Conservation (phyloP, 2,329 filamentous ascomycete species). For the Aurifilum marmelostoma region DNA sequence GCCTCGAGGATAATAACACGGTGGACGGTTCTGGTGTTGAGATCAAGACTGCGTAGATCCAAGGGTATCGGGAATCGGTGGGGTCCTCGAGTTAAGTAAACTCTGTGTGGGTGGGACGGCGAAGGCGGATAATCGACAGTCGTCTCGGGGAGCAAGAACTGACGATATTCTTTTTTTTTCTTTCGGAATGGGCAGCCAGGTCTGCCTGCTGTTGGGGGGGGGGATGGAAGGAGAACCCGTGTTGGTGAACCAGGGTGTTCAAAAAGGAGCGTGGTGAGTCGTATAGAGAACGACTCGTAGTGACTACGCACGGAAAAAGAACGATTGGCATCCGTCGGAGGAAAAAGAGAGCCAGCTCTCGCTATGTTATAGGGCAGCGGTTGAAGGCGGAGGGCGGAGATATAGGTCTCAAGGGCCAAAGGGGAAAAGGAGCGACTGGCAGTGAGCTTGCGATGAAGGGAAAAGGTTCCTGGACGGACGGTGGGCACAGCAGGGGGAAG, state of each 20-base stretch:
- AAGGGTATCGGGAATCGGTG: slow-evolving; percentile 30
- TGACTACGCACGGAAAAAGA: slow-evolving; percentile 31
- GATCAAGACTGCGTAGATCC: slow-evolving; percentile 45
- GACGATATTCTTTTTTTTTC: slow-evolving; percentile 4
- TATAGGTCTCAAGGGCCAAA: slow-evolving; percentile 37
- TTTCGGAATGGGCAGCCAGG: slow-evolving; percentile 33
- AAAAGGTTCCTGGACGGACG: slow-evolving; percentile 37
- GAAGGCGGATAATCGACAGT: slow-evolving; percentile 43
- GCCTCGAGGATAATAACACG: slow-evolving; percentile 29
- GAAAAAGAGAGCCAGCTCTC: slow-evolving; percentile 61
- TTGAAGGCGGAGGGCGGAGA: slow-evolving; percentile 46
- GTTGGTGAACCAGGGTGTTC: slow-evolving; percentile 29
- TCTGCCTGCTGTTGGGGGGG: slow-evolving; percentile 31
- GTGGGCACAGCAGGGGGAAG: slow-evolving; percentile 45
- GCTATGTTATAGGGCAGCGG: slow-evolving; percentile 50
- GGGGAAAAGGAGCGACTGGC: slow-evolving; percentile 55
- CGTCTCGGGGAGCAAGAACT: slow-evolving; percentile 28
- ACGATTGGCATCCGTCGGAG: slow-evolving; percentile 46
- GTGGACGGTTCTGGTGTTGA: slow-evolving; percentile 30
- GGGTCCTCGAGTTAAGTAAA: slow-evolving; percentile 28
- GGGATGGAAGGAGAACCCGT: slow-evolving; percentile 16
- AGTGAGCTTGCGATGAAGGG: slow-evolving; percentile 39
- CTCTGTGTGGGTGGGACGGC: slow-evolving; percentile 38
- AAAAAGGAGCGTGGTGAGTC: slow-evolving; percentile 49
- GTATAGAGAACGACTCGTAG: slow-evolving; percentile 46